Base-by-base conservation (phyloP, 192 early-diverging fungal species). In the Phlyctochytrium planicorne region DNA sequence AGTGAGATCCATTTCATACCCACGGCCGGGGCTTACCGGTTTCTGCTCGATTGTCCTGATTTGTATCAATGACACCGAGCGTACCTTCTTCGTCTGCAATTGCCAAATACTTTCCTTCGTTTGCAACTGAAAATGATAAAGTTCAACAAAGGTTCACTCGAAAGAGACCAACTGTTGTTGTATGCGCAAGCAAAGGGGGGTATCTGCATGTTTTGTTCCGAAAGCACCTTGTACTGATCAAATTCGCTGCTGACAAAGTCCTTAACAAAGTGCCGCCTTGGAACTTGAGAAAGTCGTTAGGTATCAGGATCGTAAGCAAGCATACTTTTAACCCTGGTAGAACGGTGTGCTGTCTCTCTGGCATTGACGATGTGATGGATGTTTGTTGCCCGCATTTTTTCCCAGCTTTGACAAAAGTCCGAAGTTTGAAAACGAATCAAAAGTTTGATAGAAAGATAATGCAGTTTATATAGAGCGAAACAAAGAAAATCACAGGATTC, bases 1-100 rank as follows among this genome's bases (percentile, higher is more conserved):
- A n/a, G 60, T n/a, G 32, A 23, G 36, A 17, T 17, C 12, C 36
- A 34, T n/a, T 23, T 4, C 6, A 0, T 31, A n/a, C n/a, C n/a
- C n/a, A n/a, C n/a, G n/a, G n/a, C n/a, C n/a, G n/a, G n/a, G n/a
- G n/a, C 47, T 23, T 14, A 56, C 25, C 65, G 29, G 29, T 25
- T 29, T 67, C 31, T 10, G 53, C 12, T 59, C 55, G 52, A 29
- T 47, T 35, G 35, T 79, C 78, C 30, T 69, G 70, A 29, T 73
- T 71, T 0, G 90, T 87, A 57, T 89, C 77, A 6, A 91, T 72
- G 34, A 91, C 66, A 53, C 77, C 69, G 10, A 92, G 70, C 23
- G 72, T 76, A 14, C 90, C 90, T 14, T 82, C 84, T 62, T 92
- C 90, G 61, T 88, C 86, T 2, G 84, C 86, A 2, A 91, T 79